phyloP scores from a whole-genome alignment of 2,329 filamentous ascomycete species.

The Phialophora verrucosa region DNA sequence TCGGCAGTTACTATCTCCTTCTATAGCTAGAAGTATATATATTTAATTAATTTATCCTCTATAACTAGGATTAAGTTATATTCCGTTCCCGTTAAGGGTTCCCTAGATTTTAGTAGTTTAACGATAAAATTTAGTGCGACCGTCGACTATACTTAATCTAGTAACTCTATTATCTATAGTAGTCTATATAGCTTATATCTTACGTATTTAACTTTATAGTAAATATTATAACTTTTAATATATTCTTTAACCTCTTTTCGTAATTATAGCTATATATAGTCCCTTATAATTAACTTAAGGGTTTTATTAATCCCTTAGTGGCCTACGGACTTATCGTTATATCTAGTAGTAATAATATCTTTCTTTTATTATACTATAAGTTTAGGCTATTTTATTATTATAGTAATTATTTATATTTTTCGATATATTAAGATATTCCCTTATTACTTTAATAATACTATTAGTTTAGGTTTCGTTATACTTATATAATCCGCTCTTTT shows the following conservation, averaged over 20 bases:
- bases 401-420: conserved; percentile 7
- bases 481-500: conserved; percentile 26
- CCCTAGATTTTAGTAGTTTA: too few relatives aligned
- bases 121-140: not conserved
- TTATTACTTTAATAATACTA: conserved; percentile 2
- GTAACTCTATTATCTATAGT: not conserved
- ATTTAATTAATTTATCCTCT: too few relatives aligned
- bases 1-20: too few relatives aligned
- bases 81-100: too few relatives aligned
- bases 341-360: conserved; percentile 15
- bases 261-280: too few relatives aligned
- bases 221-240: conserved; percentile 24
- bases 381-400: conserved; percentile 9
- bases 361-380: not conserved
- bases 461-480: not conserved
- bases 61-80: too few relatives aligned
- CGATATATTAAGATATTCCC: conserved; percentile 14
- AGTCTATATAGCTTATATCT: conserved; percentile 27
- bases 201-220: conserved; percentile 17
- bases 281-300: too few relatives aligned
- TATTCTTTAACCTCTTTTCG: conserved; percentile 14
- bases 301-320: conserved; percentile 25
- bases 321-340: conserved; percentile 16
- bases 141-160: not conserved
- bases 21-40: too few relatives aligned